phyloP scores from a whole-genome alignment of 2,329 filamentous ascomycete genomes.

The Teratosphaeria epicoccoides region DNA sequence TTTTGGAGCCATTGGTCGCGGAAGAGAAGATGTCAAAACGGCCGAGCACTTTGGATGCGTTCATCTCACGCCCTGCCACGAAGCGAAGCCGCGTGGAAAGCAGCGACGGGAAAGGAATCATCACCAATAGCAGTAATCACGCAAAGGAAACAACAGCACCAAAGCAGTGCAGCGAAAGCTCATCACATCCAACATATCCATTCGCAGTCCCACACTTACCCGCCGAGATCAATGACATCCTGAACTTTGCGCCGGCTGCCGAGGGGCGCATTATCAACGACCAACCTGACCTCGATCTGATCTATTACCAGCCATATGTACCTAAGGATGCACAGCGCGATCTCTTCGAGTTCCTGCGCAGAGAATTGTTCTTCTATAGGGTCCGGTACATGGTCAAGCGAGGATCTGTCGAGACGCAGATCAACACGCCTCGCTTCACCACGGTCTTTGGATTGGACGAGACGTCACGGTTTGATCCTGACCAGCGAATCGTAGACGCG shows the following conservation, averaged over 20 bases:
- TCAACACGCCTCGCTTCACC: conserved; percentile 52
- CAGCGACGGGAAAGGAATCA: neutral
- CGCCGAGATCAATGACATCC: conserved; percentile 28
- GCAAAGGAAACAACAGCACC: neutral
- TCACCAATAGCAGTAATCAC: neutral
- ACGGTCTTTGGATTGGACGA: conserved; percentile 53
- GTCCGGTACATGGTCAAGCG: conserved; percentile 50
- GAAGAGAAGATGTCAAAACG: conserved; percentile 23
- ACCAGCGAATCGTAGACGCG: conserved; percentile 32
- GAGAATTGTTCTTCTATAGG: conserved; percentile 56
- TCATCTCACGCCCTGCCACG: conserved; percentile 47
- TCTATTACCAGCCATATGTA: conserved; percentile 68
- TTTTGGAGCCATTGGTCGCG: no score
- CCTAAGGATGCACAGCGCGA: conserved; percentile 44
- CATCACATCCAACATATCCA: conserved; percentile 43
- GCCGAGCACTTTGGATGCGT: conserved; percentile 58
- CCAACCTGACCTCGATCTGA: conserved; percentile 58
- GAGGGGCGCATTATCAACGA: conserved; percentile 50
- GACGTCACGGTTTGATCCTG: conserved; percentile 47
- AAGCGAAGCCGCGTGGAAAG: conserved; percentile 22
- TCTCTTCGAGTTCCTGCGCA: conserved; percentile 60
- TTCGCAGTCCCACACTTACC: conserved; percentile 42
- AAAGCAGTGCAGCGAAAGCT: conserved; percentile 10
- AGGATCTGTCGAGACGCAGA: conserved; percentile 49
- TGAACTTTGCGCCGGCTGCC: conserved; percentile 35